Conservation (phyloP, 805 yeast genomes). For the Teunomyces panamensis region DNA sequence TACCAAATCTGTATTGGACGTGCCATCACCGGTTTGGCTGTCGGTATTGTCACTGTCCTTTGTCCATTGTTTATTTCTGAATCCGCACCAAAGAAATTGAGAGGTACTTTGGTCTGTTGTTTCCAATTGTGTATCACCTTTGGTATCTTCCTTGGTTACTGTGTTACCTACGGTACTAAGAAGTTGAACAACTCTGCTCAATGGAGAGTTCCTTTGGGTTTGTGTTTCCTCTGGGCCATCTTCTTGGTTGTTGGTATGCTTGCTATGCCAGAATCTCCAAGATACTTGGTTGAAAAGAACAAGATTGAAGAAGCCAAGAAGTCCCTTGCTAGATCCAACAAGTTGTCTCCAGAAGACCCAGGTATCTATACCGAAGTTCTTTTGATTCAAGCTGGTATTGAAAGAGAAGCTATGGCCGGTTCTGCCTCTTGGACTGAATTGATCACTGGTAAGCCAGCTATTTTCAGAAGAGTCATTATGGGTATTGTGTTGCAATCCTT, state of each 20-base stretch:
- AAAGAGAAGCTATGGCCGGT: slow-evolving; percentile 26
- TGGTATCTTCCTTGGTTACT: slow-evolving; percentile 28
- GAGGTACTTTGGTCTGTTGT: slow-evolving; percentile 29
- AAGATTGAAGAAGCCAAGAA: slow-evolving; percentile 24
- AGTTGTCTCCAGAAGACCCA: slow-evolving; percentile 21
- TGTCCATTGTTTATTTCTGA: slow-evolving; percentile 26
- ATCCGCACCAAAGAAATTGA: slow-evolving; percentile 25
- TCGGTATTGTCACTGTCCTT: slow-evolving; percentile 25
- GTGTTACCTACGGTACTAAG: slow-evolving; percentile 25
- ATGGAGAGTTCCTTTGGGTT: slow-evolving; percentile 28
- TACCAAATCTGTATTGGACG: slow-evolving; percentile 26
- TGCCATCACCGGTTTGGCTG: slow-evolving; percentile 26
- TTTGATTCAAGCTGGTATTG: slow-evolving; percentile 28
- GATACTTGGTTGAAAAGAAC: slow-evolving; percentile 23
- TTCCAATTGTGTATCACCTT: slow-evolving; percentile 27
- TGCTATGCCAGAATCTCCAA: slow-evolving; percentile 28
- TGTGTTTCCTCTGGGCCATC: slow-evolving; percentile 27
- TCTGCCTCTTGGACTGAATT: slow-evolving; percentile 25
- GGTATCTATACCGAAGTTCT: slow-evolving; percentile 23
- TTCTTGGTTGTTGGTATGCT: slow-evolving; percentile 23
- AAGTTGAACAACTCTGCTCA: slow-evolving; percentile 20
- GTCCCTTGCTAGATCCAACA: slow-evolving; percentile 24
- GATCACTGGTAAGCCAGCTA: slow-evolving; percentile 26
- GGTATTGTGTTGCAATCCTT: slow-evolving; percentile 34
- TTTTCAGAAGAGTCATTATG: slow-evolving; percentile 21